A percentile compares a stretch with the other conserved stretches of the same genome.
Conservation (phyloP, 2,329 filamentous ascomycete genomes). For the Talaromyces atroroseus region DNA sequence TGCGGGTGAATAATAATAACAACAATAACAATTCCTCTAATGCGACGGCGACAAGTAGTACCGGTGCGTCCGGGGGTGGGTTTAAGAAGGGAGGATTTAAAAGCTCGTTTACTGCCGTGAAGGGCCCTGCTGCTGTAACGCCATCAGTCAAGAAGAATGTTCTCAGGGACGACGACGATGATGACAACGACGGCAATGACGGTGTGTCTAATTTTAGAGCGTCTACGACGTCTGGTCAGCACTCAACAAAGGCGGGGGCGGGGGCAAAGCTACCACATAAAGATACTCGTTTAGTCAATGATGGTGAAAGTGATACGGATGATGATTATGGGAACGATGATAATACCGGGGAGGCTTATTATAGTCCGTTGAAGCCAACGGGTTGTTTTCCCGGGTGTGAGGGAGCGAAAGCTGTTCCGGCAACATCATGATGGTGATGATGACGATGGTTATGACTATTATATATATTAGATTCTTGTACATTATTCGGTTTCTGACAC, state of each 20-base stretch:
- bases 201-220: not conserved
- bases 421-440: not conserved
- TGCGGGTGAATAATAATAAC: conserved; percentile 24
- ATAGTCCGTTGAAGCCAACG: conserved; percentile 49
- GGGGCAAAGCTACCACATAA: not conserved
- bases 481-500: not conserved
- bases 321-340: conserved; percentile 51
- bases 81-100: conserved; percentile 84
- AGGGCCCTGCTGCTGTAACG: conserved; percentile 27
- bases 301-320: conserved; percentile 66
- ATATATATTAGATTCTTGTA: not conserved
- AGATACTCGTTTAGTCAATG: conserved; percentile 20
- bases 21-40: not conserved
- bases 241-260: not conserved
- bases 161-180: conserved; percentile 38
- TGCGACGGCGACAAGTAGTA: not conserved
- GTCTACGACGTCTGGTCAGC: not conserved
- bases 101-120: conserved; percentile 61
- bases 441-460: not conserved
- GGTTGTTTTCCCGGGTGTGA: conserved; percentile 41
- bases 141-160: conserved; percentile 35
- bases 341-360: conserved; percentile 40
- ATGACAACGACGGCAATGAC: conserved; percentile 25
- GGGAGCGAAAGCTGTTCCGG: conserved; percentile 18
- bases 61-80: conserved; percentile 28